Percentiles rank a stretch among this genome's conserved stretches.
These are phyloP conservation scores for Symbiodinium pilosum DNA, from an alignment of 73 alveolate species.

Conservation along the genomic window DNA sequence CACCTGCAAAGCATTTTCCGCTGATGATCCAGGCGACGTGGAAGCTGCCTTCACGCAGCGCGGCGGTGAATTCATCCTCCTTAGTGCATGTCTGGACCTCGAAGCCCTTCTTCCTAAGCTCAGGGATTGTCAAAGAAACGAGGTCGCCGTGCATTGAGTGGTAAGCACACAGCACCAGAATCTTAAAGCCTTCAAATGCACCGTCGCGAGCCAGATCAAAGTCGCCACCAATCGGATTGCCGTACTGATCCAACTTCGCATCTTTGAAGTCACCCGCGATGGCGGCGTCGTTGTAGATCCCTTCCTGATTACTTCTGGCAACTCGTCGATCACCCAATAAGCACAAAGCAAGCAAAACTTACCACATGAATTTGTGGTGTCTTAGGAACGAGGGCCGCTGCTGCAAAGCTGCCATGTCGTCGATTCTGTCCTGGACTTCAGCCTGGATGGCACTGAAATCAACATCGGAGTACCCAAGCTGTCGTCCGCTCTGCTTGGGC, in stretches of 20 bases:
- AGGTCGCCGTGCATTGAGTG: not conserved
- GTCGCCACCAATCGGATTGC: constrained; percentile 55
- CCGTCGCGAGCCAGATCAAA: constrained; percentile 74
- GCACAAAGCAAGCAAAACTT: not conserved
- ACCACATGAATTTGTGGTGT: no score
- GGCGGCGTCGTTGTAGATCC: constrained; percentile 71
- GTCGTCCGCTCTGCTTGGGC: not conserved
- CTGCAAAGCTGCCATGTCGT: constrained; percentile 36
- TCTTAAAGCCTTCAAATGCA: constrained; percentile 58
- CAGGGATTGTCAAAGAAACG: constrained; percentile 30
- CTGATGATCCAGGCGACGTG: constrained; percentile 77
- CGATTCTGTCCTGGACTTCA: constrained; percentile 46
- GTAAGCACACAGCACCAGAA: constrained; percentile 42
- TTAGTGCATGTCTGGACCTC: not conserved
- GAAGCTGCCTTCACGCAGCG: constrained; percentile 5
- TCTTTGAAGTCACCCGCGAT: constrained; percentile 15
- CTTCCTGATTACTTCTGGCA: not conserved
- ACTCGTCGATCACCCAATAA: no score
- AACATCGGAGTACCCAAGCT: not conserved
- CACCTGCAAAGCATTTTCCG: not conserved
- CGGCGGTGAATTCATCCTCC: constrained; percentile 25
- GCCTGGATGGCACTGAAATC: constrained; percentile 24
- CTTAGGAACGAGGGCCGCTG: not conserved
- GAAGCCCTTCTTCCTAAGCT: constrained; percentile 69
- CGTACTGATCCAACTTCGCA: constrained; percentile 55